Percentiles rank a stretch among this genome's conserved stretches.
Evolutionary conservation across 352 stramenopile species (phyloP).

Genomic region (Aphanomyces stellatus): DNA sequence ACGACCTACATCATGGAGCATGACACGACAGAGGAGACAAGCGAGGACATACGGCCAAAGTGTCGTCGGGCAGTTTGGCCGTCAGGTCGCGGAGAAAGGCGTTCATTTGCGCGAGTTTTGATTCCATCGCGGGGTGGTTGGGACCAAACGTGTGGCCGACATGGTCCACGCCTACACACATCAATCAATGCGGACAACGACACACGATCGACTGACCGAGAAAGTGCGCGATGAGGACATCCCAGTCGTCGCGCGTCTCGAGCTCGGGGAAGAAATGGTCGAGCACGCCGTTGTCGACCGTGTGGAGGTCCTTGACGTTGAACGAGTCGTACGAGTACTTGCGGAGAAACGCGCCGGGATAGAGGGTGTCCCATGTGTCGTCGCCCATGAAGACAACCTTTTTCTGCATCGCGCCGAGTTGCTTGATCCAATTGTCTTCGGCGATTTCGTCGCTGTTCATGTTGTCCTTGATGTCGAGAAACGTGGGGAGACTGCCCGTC

Average conservation of each 20-base stretch:
- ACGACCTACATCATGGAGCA: conserved; percentile 84
- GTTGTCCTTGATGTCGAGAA: conserved; percentile 95
- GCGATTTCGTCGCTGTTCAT: conserved; percentile 86
- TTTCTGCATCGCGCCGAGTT: conserved; percentile 49
- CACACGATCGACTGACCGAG: conserved; percentile 20
- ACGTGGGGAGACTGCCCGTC: conserved; percentile 95
- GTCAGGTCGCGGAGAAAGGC: conserved; percentile 69
- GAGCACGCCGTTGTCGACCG: conserved; percentile 92
- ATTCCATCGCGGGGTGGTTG: conserved; percentile 88
- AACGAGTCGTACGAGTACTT: conserved; percentile 95
- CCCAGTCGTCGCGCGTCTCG: conserved; percentile 44
- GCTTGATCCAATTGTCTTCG: conserved; percentile 95
- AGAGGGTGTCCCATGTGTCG: conserved; percentile 96
- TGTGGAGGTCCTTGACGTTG: conserved; percentile 98
- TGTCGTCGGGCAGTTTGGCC: conserved; percentile 39
- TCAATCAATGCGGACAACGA: not conserved
- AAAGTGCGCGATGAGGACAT: conserved; percentile 81
- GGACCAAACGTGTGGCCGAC: conserved; percentile 97
- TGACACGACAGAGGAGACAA: conserved; percentile 13
- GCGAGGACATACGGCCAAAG: conserved; percentile 19
- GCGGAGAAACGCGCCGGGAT: conserved; percentile 85
- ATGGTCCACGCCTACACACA: conserved; percentile 94
- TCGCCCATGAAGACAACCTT: conserved; percentile 97
- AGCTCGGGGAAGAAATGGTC: conserved; percentile 65
- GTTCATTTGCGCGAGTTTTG: conserved; percentile 96